Conservation (phyloP, 1,284 basidiomycete genomes). For the Marasmius tenuissimus region DNA sequence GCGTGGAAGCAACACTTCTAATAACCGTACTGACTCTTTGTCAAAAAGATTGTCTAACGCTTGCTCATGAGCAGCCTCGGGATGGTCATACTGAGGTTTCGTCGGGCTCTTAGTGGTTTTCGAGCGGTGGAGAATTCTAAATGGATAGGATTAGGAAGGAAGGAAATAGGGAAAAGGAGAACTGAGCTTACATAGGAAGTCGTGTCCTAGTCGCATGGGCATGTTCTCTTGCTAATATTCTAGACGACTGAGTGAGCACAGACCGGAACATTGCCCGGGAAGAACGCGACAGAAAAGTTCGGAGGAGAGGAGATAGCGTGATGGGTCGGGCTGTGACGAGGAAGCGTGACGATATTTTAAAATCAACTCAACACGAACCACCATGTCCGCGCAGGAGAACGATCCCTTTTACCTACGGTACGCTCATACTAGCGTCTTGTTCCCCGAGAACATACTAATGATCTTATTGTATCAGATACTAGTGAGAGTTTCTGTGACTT, state of each 20-base stretch:
- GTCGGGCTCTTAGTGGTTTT: background rate
- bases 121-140: background rate
- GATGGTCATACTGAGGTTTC: background rate
- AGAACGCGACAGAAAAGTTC: background rate
- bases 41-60: background rate
- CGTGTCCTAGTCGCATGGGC: background rate
- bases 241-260: background rate
- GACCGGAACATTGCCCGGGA: background rate
- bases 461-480: slow-evolving; percentile 62
- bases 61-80: background rate
- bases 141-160: background rate
- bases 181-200: background rate
- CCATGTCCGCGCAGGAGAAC: slow-evolving; percentile 54
- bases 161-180: background rate
- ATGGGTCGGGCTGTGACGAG: background rate
- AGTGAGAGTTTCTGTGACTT: slow-evolving; percentile 48
- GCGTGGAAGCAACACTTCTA: background rate
- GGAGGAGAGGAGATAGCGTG: background rate
- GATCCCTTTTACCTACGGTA: slow-evolving; percentile 87
- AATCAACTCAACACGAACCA: slow-evolving; percentile 10
- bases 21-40: background rate
- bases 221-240: background rate
- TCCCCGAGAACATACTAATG: slow-evolving; percentile 2
- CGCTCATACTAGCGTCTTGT: slow-evolving; percentile 14
- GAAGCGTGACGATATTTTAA: background rate